phyloP scores from a whole-genome alignment of 495 filamentous ascomycete species.

The Tuber calosporum region DNA sequence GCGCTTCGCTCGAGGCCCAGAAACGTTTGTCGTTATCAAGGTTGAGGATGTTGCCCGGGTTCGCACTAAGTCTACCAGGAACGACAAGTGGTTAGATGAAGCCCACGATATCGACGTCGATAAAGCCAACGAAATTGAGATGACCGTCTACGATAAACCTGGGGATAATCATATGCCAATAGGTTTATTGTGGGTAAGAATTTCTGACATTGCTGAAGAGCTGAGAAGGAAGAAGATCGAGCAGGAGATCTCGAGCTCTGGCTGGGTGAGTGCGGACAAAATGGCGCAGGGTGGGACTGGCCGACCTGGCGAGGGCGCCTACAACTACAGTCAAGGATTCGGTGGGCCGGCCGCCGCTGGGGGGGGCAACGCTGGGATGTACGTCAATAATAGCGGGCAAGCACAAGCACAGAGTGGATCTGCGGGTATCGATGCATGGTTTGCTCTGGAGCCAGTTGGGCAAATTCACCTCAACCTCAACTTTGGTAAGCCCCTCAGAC shows the following conservation, averaged over 20 bases:
- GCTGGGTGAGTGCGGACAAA: slow-evolving; percentile 94
- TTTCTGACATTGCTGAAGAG: slow-evolving; percentile 95
- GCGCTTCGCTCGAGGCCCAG: slow-evolving; percentile 79
- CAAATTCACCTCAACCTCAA: slow-evolving; percentile 79
- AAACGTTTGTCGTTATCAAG: slow-evolving; percentile 92
- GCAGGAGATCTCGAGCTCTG: slow-evolving; percentile 77
- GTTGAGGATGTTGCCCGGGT: slow-evolving; percentile 89
- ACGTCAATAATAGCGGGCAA: slow-evolving; percentile 32
- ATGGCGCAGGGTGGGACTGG: slow-evolving; percentile 55
- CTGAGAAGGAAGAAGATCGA: slow-evolving; percentile 97
- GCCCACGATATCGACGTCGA: slow-evolving; percentile 85
- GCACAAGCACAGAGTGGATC: slow-evolving; percentile 17
- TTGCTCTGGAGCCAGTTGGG: slow-evolving; percentile 88
- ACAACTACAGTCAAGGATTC: slow-evolving; percentile 45
- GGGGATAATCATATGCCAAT: slow-evolving; percentile 86
- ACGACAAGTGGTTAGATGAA: slow-evolving; percentile 85
- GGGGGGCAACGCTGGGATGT: slow-evolving; percentile 25
- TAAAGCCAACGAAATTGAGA: slow-evolving; percentile 95
- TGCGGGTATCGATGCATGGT: slow-evolving; percentile 76
- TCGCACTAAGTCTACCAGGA: slow-evolving; percentile 77
- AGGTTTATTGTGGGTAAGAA: slow-evolving; percentile 89
- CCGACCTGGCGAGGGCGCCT: slow-evolving; percentile 38
- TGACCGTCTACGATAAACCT: slow-evolving; percentile 93
- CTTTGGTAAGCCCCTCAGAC: slow-evolving; percentile 57
- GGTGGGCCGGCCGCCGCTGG: slow-evolving; percentile 26